Evolutionary conservation across 495 filamentous ascomycete species (phyloP).

Genomic region (Trichodelitschia bisporula): DNA sequence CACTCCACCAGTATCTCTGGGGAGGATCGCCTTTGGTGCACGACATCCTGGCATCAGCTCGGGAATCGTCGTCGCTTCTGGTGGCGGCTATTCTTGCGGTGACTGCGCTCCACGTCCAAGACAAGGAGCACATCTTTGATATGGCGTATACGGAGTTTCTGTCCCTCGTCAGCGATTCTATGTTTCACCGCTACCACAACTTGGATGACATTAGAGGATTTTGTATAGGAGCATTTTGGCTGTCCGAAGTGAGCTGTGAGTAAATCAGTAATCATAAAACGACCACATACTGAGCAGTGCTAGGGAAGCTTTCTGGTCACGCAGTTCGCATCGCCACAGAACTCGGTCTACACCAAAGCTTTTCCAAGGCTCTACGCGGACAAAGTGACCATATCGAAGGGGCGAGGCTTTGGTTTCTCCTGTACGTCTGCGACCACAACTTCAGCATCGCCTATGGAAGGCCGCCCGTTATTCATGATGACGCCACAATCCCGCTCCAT

Average conservation of each 20-base stretch:
- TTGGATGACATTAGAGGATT: slow-evolving; percentile 17
- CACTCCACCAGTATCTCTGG: neutral
- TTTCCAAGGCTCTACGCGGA: slow-evolving; percentile 20
- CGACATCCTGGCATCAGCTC: neutral
- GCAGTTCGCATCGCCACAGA: slow-evolving; percentile 20
- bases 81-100: slow-evolving; percentile 17
- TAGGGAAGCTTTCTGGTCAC: slow-evolving; percentile 20
- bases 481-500: slow-evolving; percentile 24
- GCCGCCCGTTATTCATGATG: slow-evolving; percentile 23
- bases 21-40: neutral
- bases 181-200: slow-evolving; percentile 15
- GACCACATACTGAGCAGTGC: no score
- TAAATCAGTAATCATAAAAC: no score
- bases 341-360: slow-evolving; percentile 18
- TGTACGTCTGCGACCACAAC: slow-evolving; percentile 21
- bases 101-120: slow-evolving; percentile 16
- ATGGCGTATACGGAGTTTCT: slow-evolving; percentile 17
- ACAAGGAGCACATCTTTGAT: slow-evolving; percentile 17
- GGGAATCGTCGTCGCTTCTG: slow-evolving; percentile 14
- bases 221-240: slow-evolving; percentile 19
- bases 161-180: slow-evolving; percentile 13
- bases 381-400: slow-evolving; percentile 22
- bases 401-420: slow-evolving; percentile 17
- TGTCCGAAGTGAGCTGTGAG: slow-evolving; percentile 17
- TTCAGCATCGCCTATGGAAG: slow-evolving; percentile 20